These are phyloP conservation scores for Castanea crenata DNA, from an alignment of 306 rosid genomes.

Conservation along the genomic window DNA sequence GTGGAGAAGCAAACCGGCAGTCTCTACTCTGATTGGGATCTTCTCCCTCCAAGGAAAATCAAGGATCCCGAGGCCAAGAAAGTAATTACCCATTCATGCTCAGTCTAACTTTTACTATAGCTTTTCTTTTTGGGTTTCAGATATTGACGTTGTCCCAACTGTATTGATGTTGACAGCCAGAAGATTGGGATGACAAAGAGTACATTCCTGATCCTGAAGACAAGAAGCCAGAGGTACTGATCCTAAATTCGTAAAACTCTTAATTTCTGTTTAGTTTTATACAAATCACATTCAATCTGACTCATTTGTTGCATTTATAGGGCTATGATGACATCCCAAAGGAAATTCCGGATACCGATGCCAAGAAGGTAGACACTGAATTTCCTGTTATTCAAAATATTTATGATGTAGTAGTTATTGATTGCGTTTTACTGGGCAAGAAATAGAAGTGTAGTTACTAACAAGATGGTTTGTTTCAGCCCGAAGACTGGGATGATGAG, in stretches of 20 bases:
- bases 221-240: conserved; percentile 86
- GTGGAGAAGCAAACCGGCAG: conserved; percentile 96
- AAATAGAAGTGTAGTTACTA: conserved; percentile 6
- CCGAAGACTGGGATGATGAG: conserved; percentile 99
- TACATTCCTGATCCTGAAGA: conserved; percentile 96
- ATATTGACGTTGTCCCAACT: conserved; percentile 18
- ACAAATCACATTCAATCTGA: conserved; percentile 9
- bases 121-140: conserved; percentile 7
- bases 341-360: conserved; percentile 81
- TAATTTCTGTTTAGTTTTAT: neutral
- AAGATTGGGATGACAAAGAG: conserved; percentile 99
- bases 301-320: conserved; percentile 34
- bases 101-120: neutral
- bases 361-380: conserved; percentile 68
- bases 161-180: conserved; percentile 60
- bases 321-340: conserved; percentile 93
- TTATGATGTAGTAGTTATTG: neutral
- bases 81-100: conserved; percentile 28
- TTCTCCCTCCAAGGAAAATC: conserved; percentile 87
- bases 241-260: neutral
- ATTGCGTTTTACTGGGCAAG: neutral
- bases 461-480: conserved; percentile 46
- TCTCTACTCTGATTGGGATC: conserved; percentile 91
- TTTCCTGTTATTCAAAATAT: neutral
- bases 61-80: conserved; percentile 97